A percentile compares a stretch with the other conserved stretches of the same genome.
These are phyloP conservation scores for Mortierella hygrophila DNA, from an alignment of 192 early-diverging fungal genomes.

Conservation along the genomic window DNA sequence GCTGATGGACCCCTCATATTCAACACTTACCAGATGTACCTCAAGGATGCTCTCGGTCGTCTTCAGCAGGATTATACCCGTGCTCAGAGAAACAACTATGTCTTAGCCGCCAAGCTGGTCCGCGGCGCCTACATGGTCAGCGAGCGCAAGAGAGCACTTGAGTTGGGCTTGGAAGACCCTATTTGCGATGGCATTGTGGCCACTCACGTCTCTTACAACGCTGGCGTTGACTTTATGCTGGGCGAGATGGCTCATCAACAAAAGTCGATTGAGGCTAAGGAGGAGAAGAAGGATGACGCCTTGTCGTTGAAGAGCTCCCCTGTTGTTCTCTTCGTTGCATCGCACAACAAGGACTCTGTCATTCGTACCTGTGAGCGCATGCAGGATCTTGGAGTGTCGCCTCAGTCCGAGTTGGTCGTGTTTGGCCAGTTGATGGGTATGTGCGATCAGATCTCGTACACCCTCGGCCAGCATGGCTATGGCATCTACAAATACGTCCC, in stretches of 20 bases:
- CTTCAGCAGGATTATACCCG: conserved; percentile 75
- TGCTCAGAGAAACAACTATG: conserved; percentile 77
- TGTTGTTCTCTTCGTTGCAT: conserved; percentile 86
- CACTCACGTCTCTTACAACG: conserved; percentile 88
- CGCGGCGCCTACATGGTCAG: conserved; percentile 67
- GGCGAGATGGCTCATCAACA: conserved; percentile 55
- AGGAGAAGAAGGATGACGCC: conserved; percentile 4
- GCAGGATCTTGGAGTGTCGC: conserved; percentile 67
- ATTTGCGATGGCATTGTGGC: conserved; percentile 82
- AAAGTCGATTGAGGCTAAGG: not conserved
- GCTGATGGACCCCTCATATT: conserved; percentile 75
- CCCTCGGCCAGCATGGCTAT: conserved; percentile 78
- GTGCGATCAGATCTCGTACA: conserved; percentile 92
- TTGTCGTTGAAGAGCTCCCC: conserved; percentile 53
- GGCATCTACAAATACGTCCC: conserved; percentile 93
- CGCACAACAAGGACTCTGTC: conserved; percentile 89
- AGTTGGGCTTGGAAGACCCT: conserved; percentile 79
- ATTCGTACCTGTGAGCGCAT: conserved; percentile 70
- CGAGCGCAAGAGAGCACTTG: conserved; percentile 73
- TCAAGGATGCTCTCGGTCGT: conserved; percentile 71
- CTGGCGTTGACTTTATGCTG: conserved; percentile 78
- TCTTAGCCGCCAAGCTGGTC: conserved; percentile 87
- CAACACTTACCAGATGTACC: conserved; percentile 98
- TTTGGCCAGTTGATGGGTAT: conserved; percentile 96
- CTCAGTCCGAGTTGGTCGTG: conserved; percentile 73